Percentiles rank a stretch among this genome's conserved stretches.
Evolutionary conservation across 495 filamentous ascomycete species (phyloP).

Genomic region (Evansstolkia leycettana): DNA sequence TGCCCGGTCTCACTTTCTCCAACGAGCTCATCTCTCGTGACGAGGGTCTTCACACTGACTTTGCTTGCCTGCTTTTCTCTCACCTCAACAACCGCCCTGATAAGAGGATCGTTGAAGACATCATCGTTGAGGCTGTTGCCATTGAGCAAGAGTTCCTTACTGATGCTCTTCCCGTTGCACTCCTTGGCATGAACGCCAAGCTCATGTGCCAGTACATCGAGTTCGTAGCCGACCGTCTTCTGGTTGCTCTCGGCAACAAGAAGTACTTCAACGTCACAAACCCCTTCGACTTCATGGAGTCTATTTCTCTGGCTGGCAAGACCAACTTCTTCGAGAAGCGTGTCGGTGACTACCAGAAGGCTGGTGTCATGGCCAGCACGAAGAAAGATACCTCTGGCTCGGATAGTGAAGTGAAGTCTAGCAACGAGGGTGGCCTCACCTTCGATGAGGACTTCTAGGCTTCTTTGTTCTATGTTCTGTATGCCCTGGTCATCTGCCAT

Average conservation of each 20-base stretch:
- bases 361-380: constrained; percentile 91
- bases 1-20: constrained; percentile 97
- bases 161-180: constrained; percentile 79
- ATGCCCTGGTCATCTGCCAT: constrained; percentile 7
- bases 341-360: constrained; percentile 98
- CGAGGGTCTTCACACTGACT: constrained; percentile 98
- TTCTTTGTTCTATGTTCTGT: constrained; percentile 18
- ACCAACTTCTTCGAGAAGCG: constrained; percentile 99
- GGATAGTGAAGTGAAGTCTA: constrained; percentile 39
- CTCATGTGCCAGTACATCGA: constrained; percentile 99
- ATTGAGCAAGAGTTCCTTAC: constrained; percentile 99
- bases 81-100: constrained; percentile 85
- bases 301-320: constrained; percentile 95
- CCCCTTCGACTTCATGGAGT: constrained; percentile 99
- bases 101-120: constrained; percentile 65
- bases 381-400: constrained; percentile 55
- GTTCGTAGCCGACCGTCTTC: constrained; percentile 93
- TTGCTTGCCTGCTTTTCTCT: constrained; percentile 91
- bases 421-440: constrained; percentile 66
- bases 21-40: constrained; percentile 99
- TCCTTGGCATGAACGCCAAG: constrained; percentile 93
- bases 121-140: constrained; percentile 85
- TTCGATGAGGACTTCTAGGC: constrained; percentile 97
- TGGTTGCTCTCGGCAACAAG: constrained; percentile 81
- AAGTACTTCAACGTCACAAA: constrained; percentile 89